Evolutionary conservation across 2,329 filamentous ascomycete species (phyloP).

Genomic region (Fusarium sp.): DNA sequence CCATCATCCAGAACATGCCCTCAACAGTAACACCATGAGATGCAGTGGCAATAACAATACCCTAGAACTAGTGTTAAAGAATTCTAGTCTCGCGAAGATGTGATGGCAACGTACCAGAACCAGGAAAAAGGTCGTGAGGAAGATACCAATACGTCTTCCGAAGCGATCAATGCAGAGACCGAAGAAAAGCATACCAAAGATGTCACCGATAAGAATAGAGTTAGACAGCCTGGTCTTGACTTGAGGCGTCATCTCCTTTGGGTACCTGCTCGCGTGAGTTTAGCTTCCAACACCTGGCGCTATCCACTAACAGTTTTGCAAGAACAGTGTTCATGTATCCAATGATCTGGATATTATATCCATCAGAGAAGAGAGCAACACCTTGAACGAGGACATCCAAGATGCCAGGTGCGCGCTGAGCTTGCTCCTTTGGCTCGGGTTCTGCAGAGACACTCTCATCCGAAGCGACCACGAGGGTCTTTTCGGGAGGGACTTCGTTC

Average conservation of each 20-base stretch:
- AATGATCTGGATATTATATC: constrained; percentile 12
- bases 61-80: neutral
- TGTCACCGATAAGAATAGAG: constrained; percentile 6
- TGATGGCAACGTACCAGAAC: constrained; percentile 1
- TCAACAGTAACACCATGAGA: constrained; percentile 58
- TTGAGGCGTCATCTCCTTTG: neutral
- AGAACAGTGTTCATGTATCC: constrained; percentile 12
- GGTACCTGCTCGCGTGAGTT: neutral
- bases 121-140: constrained; percentile 10
- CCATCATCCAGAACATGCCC: constrained; percentile 67
- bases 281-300: neutral
- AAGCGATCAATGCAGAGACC: constrained; percentile 9
- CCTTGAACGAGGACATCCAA: constrained; percentile 6
- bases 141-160: constrained; percentile 6
- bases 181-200: constrained; percentile 10
- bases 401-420: neutral
- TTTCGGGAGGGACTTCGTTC: neutral
- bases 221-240: constrained; percentile 9
- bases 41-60: constrained; percentile 58
- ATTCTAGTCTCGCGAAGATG: neutral
- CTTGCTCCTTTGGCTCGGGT: neutral
- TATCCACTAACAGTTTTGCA: neutral
- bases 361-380: constrained; percentile 7
- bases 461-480: constrained; percentile 4
- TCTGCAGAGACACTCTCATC: constrained; percentile 5